Evolutionary conservation across 208 protist species (phyloP).

Genomic region (Angomonas ambiguus): DNA sequence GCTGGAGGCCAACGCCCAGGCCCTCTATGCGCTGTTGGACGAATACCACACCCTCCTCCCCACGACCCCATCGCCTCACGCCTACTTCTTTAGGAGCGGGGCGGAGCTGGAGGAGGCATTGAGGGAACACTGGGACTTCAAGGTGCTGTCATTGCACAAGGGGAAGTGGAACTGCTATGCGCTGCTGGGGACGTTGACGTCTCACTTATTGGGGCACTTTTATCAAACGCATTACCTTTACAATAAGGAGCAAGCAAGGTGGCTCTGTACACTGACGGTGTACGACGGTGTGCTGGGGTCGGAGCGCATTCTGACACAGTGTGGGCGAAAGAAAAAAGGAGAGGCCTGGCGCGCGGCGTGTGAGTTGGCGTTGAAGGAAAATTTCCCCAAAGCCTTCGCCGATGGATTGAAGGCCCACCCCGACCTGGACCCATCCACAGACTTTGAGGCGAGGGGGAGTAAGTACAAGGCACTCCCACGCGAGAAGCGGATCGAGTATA

Average conservation of each 20-base stretch:
- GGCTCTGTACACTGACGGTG: conserved; percentile 58
- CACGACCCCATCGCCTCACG: conserved; percentile 8
- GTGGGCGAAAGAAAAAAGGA: conserved; percentile 49
- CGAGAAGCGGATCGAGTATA: conserved; percentile 81
- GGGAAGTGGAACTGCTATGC: conserved; percentile 85
- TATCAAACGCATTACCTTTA: conserved; percentile 64
- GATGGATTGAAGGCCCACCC: conserved; percentile 59
- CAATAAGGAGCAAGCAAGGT: conserved; percentile 35
- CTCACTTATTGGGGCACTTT: conserved; percentile 63
- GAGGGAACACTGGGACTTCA: conserved; percentile 59
- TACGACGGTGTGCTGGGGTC: conserved; percentile 40
- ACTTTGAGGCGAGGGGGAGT: conserved; percentile 54
- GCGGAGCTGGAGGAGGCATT: conserved; percentile 55
- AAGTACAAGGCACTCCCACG: conserved; percentile 74
- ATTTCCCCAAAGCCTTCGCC: conserved; percentile 78
- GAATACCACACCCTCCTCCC: conserved; percentile 54
- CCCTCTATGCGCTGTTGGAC: conserved; percentile 70
- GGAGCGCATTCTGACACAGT: conserved; percentile 52
- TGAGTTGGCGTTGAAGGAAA: conserved; percentile 68
- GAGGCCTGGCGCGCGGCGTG: conserved; percentile 81
- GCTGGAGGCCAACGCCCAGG: conserved; percentile 79
- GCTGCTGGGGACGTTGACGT: conserved; percentile 73
- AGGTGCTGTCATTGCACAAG: conserved; percentile 56
- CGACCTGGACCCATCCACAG: conserved; percentile 73
- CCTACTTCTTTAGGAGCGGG: conserved; percentile 46